Percentiles rank a stretch among this genome's conserved stretches.
These are phyloP conservation scores for Abeoforma whisleri DNA, from an alignment of 78 protist genomes.

Conservation along the genomic window DNA sequence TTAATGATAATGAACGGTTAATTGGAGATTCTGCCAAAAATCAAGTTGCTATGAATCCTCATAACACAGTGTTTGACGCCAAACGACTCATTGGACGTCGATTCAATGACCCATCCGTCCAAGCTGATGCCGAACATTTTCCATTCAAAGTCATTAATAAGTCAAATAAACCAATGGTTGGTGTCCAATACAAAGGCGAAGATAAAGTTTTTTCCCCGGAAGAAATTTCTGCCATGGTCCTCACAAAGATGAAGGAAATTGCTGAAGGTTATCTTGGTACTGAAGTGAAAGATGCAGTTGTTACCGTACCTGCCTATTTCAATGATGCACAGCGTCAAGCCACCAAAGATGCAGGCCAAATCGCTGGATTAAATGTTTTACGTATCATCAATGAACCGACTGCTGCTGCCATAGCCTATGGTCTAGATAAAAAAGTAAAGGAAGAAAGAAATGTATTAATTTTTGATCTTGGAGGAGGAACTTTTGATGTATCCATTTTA, in stretches of 20 bases:
- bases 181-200: slow-evolving; percentile 71
- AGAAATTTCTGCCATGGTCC: slow-evolving; percentile 79
- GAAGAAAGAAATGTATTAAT: slow-evolving; percentile 78
- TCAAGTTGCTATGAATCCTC: slow-evolving; percentile 89
- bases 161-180: slow-evolving; percentile 51
- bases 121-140: slow-evolving; percentile 72
- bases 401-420: slow-evolving; percentile 92
- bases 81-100: slow-evolving; percentile 70
- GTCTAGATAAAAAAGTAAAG: slow-evolving; percentile 72
- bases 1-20: slow-evolving; percentile 80
- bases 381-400: slow-evolving; percentile 96
- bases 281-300: slow-evolving; percentile 76
- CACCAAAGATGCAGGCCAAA: slow-evolving; percentile 62
- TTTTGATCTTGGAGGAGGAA: slow-evolving; percentile 64
- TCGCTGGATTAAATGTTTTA: slow-evolving; percentile 73
- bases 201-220: slow-evolving; percentile 70
- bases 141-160: slow-evolving; percentile 76
- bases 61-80: slow-evolving; percentile 76
- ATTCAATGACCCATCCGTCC: slow-evolving; percentile 63
- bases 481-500: slow-evolving; percentile 86
- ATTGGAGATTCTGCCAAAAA: slow-evolving; percentile 92
- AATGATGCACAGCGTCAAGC: slow-evolving; percentile 72
- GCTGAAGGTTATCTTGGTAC: slow-evolving; percentile 92
- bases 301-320: slow-evolving; percentile 97
- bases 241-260: slow-evolving; percentile 67